Evolutionary conservation across 2,329 filamentous ascomycete genomes (phyloP).

Genomic region (Nothophaeocryptopus gaeumannii): DNA sequence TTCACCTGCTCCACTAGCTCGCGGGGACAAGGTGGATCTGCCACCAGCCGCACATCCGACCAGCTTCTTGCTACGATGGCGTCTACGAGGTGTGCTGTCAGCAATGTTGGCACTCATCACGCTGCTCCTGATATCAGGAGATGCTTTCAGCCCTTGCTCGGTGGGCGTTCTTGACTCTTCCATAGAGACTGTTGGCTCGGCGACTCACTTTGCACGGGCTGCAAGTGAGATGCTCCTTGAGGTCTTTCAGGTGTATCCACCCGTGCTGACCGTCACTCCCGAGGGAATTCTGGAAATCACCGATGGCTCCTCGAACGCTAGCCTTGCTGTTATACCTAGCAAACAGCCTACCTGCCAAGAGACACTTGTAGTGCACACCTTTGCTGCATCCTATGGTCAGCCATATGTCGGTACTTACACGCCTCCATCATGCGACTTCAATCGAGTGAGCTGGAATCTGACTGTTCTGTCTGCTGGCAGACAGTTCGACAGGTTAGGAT

Average conservation of each 20-base stretch:
- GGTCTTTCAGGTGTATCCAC: constrained; percentile 68
- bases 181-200: background rate
- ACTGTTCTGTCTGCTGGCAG: constrained; percentile 68
- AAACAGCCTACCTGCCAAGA: constrained; percentile 47
- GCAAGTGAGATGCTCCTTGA: constrained; percentile 46
- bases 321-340: constrained; percentile 26
- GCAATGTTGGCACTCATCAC: constrained; percentile 9
- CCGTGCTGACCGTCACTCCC: constrained; percentile 53
- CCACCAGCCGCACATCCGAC: constrained; percentile 12
- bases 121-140: constrained; percentile 9
- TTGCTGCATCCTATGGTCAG: constrained; percentile 68
- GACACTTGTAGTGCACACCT: constrained; percentile 67
- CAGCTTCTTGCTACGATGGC: constrained; percentile 1
- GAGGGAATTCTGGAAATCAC: constrained; percentile 39
- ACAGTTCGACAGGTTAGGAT: constrained; percentile 73
- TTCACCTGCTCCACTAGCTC: constrained; percentile 8
- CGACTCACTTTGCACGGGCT: constrained; percentile 15
- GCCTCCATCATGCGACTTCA: constrained; percentile 68
- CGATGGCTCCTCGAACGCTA: constrained; percentile 33
- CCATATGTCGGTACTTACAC: constrained; percentile 70
- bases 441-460: constrained; percentile 72
- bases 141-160: background rate
- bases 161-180: background rate
- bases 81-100: constrained; percentile 7
- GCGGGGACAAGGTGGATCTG: constrained; percentile 15